Evolutionary conservation across 2,329 filamentous ascomycete genomes (phyloP), one percentile per base, ranked within the genome.

Genomic region (Microcyclospora tardicrescens): DNA sequence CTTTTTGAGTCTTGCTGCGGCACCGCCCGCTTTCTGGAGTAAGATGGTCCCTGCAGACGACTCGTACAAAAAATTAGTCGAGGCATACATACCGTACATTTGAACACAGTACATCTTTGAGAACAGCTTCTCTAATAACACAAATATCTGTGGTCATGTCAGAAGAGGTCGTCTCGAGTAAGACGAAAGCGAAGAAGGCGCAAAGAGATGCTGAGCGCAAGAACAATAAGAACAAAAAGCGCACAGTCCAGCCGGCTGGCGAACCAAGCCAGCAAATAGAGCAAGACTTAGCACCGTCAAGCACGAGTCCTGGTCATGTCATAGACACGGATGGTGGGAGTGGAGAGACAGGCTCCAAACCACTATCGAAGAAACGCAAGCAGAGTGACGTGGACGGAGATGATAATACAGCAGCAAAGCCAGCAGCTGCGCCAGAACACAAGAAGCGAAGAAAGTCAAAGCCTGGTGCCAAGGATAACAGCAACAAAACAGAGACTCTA

Each of bases 71-170:
- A 24, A 24, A 24, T 5, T 24, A 24, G 4, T 24, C 19, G 19
- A 24, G 4, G 8, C 8, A 24, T 24, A 24, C 19, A 24, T 24
- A 24, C 8, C 19, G 8, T 24, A 24, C 8, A 24, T 24, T 24
- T 4, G 19, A 5, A 24, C 8, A 30, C 34, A 38, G 53, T 82
- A 89, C 59, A 94, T 95, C 65, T 72, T 84, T 48, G 75, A 75
- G 61, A 95, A 94, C 72, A 94, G 87, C 13, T 73, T 93, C 57
- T 82, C 84, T 60, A n/a, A n/a, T n/a, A n/a, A 94, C 72, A 79
- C 84, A 65, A 89, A 96, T 58, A 94, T 85, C 19, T 24, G 19
- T 24, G 8, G 19, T 8, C 19, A 24, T 24, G 19, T 24, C 19
- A 24, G 19, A 24, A 24, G 19, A 50, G 42, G 55, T 55, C 10